Percentiles rank a stretch among this genome's conserved stretches.
phyloP scores from a whole-genome alignment of 2,329 filamentous ascomycete genomes.

The Lachnellula occidentalis region DNA sequence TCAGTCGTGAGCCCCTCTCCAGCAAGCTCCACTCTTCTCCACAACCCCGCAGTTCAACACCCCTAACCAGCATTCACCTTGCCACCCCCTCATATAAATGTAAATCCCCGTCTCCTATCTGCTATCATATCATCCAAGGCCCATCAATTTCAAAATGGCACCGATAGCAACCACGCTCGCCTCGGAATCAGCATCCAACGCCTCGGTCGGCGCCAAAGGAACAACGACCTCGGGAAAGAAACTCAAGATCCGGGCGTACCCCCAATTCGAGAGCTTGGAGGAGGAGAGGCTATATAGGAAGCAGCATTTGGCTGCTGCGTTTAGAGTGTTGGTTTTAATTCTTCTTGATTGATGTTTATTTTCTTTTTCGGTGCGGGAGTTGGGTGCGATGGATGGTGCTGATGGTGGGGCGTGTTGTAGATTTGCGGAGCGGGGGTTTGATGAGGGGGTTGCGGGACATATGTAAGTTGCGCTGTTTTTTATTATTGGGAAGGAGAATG shows the following conservation, averaged over 20 bases:
- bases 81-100: neutral
- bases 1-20: no score
- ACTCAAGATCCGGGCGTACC: conserved; percentile 41
- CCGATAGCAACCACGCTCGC: conserved; percentile 33
- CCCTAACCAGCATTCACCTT: no score
- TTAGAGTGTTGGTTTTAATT: conserved; percentile 12
- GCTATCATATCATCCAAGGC: neutral
- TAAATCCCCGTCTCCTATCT: neutral
- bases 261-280: conserved; percentile 21
- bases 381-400: neutral
- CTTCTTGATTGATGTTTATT: neutral
- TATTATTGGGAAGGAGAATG: no score
- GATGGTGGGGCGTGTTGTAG: conserved; percentile 6
- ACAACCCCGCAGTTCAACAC: neutral
- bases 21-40: neutral
- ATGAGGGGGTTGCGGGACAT: conserved; percentile 59
- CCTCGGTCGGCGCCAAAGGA: conserved; percentile 40
- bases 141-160: conserved; percentile 28
- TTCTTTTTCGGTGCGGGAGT: no score
- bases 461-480: conserved; percentile 33
- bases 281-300: conserved; percentile 25
- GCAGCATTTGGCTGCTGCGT: conserved; percentile 25
- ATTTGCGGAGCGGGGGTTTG: conserved; percentile 28
- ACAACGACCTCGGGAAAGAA: conserved; percentile 40
- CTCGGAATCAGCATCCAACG: conserved; percentile 36